Base-by-base conservation (phyloP, 169 alveolate species). In the Eimeria praecox region DNA sequence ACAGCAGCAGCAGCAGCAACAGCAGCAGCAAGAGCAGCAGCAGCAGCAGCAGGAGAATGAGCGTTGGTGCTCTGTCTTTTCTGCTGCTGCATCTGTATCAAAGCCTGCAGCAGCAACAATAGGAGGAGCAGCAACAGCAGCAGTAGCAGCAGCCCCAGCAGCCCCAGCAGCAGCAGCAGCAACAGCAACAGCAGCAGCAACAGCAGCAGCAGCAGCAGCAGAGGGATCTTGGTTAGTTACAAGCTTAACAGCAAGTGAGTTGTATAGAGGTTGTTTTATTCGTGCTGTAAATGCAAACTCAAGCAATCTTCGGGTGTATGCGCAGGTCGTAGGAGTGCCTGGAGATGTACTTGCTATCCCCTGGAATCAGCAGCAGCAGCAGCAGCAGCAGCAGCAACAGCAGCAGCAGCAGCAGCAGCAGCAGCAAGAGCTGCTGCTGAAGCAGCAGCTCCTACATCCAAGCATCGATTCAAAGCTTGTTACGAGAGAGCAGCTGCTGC, bases 361-460 rank as follows among this genome's bases (percentile, higher is more conserved):
- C 46, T 80, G 90, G 90, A 24, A 42, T 59, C 88, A 78, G 88
- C 88, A 78, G 88, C 88, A 78, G 88, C 66, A n/a, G 88, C 56
- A 12, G 90, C 90, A 33, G 90, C 71, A 33, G 90, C 64, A 46
- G 90, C 90, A 80, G 71, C 69, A 24, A 42, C 69, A 80, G 90
- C 42, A 46, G 46, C 69, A 35, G 69, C 90, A 46, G 90, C 40
- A 33, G 82, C 82, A 71, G 82, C 82, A 71, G 82, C 82, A 71
- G 38, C 46, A 33, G 82, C 82, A 38, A 71, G 90, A 42, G 71
- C 44, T 80, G 69, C 69, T 80, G 90, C 90, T 80, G 49, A 38
- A 12, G 35, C 71, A 80, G 71, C 90, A 49, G 69, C 90, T 80
- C 71, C 90, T 27, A 2, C 90, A 46, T 14, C 64, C 71, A 42